A percentile compares a stretch with the other conserved stretches of the same genome.
These are phyloP conservation scores for Fusarium nanum DNA, from an alignment of 2,329 filamentous ascomycete species.

Conservation along the genomic window DNA sequence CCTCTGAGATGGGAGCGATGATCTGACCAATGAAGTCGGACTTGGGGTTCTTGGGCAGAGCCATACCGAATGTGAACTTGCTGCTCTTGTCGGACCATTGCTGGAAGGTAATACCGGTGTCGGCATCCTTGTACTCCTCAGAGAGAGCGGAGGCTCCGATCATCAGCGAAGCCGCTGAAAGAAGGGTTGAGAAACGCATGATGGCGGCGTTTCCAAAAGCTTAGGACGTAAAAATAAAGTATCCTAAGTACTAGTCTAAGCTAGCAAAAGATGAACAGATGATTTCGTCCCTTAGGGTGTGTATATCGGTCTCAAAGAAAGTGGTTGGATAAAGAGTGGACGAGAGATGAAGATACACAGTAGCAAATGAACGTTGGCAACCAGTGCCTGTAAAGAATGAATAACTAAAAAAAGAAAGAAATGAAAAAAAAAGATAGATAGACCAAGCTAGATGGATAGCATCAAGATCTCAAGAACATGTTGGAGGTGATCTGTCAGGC, in stretches of 20 bases:
- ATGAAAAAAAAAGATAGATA: conserved; percentile 17
- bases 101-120: conserved; percentile 65
- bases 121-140: conserved; percentile 55
- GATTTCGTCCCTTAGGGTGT: background rate
- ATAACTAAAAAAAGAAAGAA: conserved; percentile 1
- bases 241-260: too few relatives aligned
- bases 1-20: conserved; percentile 61
- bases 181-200: conserved; percentile 36
- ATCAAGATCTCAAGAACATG: background rate
- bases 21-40: conserved; percentile 69
- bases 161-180: conserved; percentile 39
- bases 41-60: conserved; percentile 62
- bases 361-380: conserved; percentile 31
- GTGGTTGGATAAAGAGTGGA: conserved; percentile 6
- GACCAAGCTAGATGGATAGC: conserved; percentile 23
- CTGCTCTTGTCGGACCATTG: conserved; percentile 59
- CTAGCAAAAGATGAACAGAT: too few relatives aligned
- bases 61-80: conserved; percentile 65
- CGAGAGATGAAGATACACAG: background rate
- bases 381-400: conserved; percentile 37
- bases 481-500: background rate
- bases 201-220: background rate
- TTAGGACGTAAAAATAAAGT: background rate
- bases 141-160: conserved; percentile 23
- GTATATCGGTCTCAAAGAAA: conserved; percentile 12